Evolutionary conservation across 495 filamentous ascomycete species (phyloP), one percentile per base, ranked within the genome.

Genomic region (Penicillium robsamsonii): DNA sequence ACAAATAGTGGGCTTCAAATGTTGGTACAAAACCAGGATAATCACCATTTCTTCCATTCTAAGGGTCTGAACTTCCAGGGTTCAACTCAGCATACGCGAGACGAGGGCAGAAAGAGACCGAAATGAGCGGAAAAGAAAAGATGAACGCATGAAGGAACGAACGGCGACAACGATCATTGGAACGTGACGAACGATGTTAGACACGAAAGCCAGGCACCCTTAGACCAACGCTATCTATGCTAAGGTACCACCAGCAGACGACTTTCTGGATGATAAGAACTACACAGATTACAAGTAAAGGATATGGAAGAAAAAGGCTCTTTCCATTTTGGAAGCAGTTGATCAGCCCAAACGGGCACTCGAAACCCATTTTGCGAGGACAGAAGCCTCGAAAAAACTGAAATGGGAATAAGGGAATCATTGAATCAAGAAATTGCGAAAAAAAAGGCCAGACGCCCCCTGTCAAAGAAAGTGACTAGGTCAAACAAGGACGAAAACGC

Each of bases 401-500:
- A 40, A 48, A 48, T 56, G 56, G 54, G 58, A 66, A 62, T 61
- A 56, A 66, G 63, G 60, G 66, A 66, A 68, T 66, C 63, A 66
- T 68, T 37, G 47, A 48, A 53, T 13, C 15, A 38, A 45, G 61
- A 46, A 44, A 57, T 44, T 27, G 27, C 47, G 56, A 44, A 48
- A 30, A 9, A 51, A 43, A 43, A 40, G 42, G 38, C 50, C 38
- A 43, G 38, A 43, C 24, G 27, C 50, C 50, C 49, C 38, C 17
- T 41, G 50, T 17, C 38, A 52, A 18, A 52, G 25, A 52, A 57
- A 51, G 18, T 41, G 37, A 53, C 50, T 25, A 25, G 51, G 43
- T 18, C 17, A 58, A 46, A 56, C 33, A 50, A 49, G 48, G 33
- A 57, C 41, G 22, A 37, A 45, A 46, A 24, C 22, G 37, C 33